Evolutionary conservation across 108 stramenopile genomes (phyloP).

Genomic region (Nitzschia sp.): DNA sequence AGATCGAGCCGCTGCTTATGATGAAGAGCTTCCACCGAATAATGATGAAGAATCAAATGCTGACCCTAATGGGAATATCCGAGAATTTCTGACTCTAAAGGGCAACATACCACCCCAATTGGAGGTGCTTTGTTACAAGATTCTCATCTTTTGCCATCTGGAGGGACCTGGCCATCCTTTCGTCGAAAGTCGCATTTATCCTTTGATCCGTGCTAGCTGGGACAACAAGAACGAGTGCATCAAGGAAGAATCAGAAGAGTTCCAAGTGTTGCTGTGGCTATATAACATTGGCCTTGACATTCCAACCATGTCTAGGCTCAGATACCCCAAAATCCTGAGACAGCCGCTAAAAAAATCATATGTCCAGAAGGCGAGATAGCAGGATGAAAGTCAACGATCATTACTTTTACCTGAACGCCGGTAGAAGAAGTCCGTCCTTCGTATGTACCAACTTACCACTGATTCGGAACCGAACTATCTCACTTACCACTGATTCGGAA

Average conservation of each 20-base stretch:
- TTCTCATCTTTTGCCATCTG: slow-evolving; percentile 32
- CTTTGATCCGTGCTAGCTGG: background rate
- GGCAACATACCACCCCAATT: background rate
- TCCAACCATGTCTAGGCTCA: background rate
- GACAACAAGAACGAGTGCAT: slow-evolving; percentile 9
- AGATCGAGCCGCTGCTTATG: slow-evolving; percentile 1
- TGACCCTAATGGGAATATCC: background rate
- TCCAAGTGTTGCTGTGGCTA: slow-evolving; percentile 27
- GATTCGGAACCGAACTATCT: too few relatives aligned
- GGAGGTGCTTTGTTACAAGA: slow-evolving; percentile 26
- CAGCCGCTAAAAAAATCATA: background rate
- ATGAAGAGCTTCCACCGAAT: slow-evolving; percentile 2
- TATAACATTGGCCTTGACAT: slow-evolving; percentile 25
- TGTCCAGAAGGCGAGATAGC: too few relatives aligned
- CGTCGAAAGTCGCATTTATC: slow-evolving; percentile 2
- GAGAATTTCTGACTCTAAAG: background rate
- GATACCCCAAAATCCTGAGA: background rate
- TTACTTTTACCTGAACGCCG: too few relatives aligned
- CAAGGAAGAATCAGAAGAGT: slow-evolving; percentile 22
- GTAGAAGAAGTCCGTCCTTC: too few relatives aligned
- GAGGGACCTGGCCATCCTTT: slow-evolving; percentile 6
- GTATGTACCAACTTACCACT: too few relatives aligned
- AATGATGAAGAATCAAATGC: background rate
- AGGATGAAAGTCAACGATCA: too few relatives aligned
- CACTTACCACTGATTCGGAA: too few relatives aligned